A percentile compares a stretch with the other conserved stretches of the same genome.
phyloP scores from a whole-genome alignment of 2,329 filamentous ascomycete genomes.

The Stemphylium lycopersici region DNA sequence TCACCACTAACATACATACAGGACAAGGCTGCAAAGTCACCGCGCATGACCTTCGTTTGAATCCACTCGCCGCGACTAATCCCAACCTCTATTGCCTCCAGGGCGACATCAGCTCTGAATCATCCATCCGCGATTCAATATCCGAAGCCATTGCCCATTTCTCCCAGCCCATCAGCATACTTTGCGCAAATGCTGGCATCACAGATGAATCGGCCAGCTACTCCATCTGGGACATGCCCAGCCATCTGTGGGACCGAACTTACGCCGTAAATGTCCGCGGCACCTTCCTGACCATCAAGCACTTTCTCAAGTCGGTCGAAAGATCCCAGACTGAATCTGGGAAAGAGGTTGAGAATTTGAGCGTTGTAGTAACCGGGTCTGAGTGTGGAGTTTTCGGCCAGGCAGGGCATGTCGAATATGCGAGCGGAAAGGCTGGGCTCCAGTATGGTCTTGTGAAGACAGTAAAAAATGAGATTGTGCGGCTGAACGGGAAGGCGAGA shows the following conservation, averaged over 20 bases:
- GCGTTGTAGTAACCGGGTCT: conserved; percentile 61
- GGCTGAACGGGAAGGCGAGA: conserved; percentile 57
- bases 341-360: conserved; percentile 56
- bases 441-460: conserved; percentile 60
- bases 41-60: conserved; percentile 56
- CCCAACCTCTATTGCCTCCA: conserved; percentile 51
- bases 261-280: conserved; percentile 59
- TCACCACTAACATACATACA: conserved; percentile 27
- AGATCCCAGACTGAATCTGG: conserved; percentile 46
- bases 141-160: conserved; percentile 52
- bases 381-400: conserved; percentile 60
- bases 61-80: conserved; percentile 33
- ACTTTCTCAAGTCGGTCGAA: conserved; percentile 57
- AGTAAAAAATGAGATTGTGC: conserved; percentile 62
- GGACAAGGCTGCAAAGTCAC: conserved; percentile 62
- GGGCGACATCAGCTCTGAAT: conserved; percentile 58
- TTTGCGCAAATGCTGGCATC: conserved; percentile 61
- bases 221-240: conserved; percentile 60
- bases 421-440: conserved; percentile 55
- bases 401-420: conserved; percentile 59
- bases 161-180: conserved; percentile 57
- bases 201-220: conserved; percentile 57
- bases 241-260: conserved; percentile 59
- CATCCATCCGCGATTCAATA: conserved; percentile 52
- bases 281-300: conserved; percentile 63